Base-by-base conservation (phyloP, 805 yeast genomes). In the Wickerhamiella spandovensis region DNA sequence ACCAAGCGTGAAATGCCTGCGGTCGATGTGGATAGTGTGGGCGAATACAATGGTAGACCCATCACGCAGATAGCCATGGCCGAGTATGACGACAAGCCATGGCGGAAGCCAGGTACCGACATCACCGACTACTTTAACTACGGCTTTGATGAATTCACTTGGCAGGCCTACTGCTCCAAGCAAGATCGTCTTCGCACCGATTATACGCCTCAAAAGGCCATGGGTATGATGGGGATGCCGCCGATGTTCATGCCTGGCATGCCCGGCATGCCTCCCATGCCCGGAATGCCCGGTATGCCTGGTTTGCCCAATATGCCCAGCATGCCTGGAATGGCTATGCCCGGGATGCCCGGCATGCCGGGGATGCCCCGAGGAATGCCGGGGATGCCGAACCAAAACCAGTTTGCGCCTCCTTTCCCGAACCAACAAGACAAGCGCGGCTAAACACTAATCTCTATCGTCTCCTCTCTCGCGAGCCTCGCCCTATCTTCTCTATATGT, bases 91-190 rank as follows among this genome's bases (percentile, higher is more conserved):
- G 95, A 88, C 56, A 94, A 94, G 68, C 99, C 99, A 8, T 92
- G 99, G 99, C 77, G 98, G 63, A 80, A 84, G 56, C 97, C 97
- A 1, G 98, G 97, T 38, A 95, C 95, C 3, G 97, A 92, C 67
- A 69, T 86, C 41, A 77, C 95, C 7, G 97, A 92, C 65, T 94
- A 88, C 66, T 92, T 92, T 73, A 92, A 92, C 68, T 92, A 80
- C 61, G 98, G 98, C 1, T 92, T 92, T 63, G 95, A 92, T 64
- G 99, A 92, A 69, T 76, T 84, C 56, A 84, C 97, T 15, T 92
- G 99, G 99, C 79, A 84, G 49, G 87, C 89, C 22, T 92, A 92
- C 67, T 81, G 95, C 58, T 73, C 81, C 42, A 87, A 86, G 64
- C 96, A 89, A 62, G 95, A 89, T 64, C 81, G 79, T 56, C 61